phyloP scores from a whole-genome alignment of 2,329 filamentous ascomycete genomes.

The Ilyonectria mors-panacis region DNA sequence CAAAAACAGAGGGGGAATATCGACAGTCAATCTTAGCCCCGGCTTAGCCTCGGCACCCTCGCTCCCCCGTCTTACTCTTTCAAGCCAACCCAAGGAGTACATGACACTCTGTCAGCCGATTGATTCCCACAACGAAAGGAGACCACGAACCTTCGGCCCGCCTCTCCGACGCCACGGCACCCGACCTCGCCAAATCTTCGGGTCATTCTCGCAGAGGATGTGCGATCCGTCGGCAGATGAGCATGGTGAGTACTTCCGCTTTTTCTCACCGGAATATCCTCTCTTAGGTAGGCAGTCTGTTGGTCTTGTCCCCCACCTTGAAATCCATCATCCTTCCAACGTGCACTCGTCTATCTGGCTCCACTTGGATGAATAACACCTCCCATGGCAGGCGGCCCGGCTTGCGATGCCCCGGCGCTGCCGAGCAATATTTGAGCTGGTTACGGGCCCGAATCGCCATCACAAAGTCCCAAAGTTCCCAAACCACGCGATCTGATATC shows the following conservation, averaged over 20 bases:
- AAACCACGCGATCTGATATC: conserved; percentile 11
- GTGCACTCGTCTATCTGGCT: conserved; percentile 1
- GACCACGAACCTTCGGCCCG: conserved; percentile 52
- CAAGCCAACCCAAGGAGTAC: not conserved
- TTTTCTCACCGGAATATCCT: not conserved
- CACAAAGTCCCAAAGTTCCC: not conserved
- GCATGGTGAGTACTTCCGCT: conserved; percentile 1
- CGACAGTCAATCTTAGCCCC: not conserved
- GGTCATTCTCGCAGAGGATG: conserved; percentile 17
- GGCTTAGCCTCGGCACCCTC: not conserved
- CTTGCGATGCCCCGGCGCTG: conserved; percentile 19
- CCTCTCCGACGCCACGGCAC: conserved; percentile 51
- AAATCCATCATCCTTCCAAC: conserved; percentile 20
- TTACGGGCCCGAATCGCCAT: conserved; percentile 42
- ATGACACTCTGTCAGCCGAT: conserved; percentile 43
- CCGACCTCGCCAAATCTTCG: conserved; percentile 49
- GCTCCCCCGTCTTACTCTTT: conserved; percentile 35
- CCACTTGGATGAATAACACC: conserved; percentile 9
- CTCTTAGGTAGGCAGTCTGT: not conserved
- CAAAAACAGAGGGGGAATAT: not conserved
- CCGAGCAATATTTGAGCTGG: conserved; percentile 21
- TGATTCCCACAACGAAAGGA: conserved; percentile 41
- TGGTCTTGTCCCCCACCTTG: not conserved
- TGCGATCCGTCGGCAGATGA: conserved; percentile 3
- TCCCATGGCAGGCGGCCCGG: conserved; percentile 24